Percentiles rank a stretch among this genome's conserved stretches.
Evolutionary conservation across 2,329 filamentous ascomycete species (phyloP).

Genomic region (Talaromyces piceae): DNA sequence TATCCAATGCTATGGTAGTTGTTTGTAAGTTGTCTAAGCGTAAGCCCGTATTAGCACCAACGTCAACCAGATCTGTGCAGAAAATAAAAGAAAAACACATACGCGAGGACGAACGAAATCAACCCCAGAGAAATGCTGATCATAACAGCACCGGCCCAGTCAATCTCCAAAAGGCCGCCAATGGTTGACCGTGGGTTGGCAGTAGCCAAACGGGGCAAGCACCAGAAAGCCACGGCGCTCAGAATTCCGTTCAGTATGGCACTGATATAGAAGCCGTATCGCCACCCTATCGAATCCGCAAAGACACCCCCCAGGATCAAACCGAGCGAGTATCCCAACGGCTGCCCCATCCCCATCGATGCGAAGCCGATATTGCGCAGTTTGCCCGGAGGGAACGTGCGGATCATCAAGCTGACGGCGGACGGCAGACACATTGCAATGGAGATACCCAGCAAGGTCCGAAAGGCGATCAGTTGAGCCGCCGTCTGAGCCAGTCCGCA

Average conservation of each 20-base stretch:
- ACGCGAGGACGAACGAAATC: conserved; percentile 38
- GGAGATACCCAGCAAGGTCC: conserved; percentile 37
- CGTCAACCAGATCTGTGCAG: background rate
- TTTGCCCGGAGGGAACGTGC: conserved; percentile 37
- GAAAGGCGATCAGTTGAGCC: conserved; percentile 39
- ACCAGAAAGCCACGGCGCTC: background rate
- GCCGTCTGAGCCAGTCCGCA: conserved; percentile 30
- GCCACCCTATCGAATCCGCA: conserved; percentile 40
- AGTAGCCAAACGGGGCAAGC: background rate
- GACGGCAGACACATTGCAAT: conserved; percentile 40
- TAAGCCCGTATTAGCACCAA: background rate
- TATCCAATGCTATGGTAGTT: background rate
- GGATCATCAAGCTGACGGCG: conserved; percentile 41
- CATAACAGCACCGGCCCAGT: conserved; percentile 43
- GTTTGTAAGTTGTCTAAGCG: background rate
- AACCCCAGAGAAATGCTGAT: conserved; percentile 39
- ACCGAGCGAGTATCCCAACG: conserved; percentile 44
- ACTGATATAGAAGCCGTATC: conserved; percentile 33
- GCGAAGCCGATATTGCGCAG: conserved; percentile 45
- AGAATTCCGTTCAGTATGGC: conserved; percentile 6
- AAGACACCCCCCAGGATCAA: conserved; percentile 44
- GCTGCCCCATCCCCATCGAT: conserved; percentile 41
- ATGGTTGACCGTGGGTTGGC: background rate
- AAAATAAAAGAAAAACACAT: background rate
- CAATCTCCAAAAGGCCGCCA: conserved; percentile 27